phyloP scores from a whole-genome alignment of 2,329 filamentous ascomycete genomes.

The Trichoderma gracile region DNA sequence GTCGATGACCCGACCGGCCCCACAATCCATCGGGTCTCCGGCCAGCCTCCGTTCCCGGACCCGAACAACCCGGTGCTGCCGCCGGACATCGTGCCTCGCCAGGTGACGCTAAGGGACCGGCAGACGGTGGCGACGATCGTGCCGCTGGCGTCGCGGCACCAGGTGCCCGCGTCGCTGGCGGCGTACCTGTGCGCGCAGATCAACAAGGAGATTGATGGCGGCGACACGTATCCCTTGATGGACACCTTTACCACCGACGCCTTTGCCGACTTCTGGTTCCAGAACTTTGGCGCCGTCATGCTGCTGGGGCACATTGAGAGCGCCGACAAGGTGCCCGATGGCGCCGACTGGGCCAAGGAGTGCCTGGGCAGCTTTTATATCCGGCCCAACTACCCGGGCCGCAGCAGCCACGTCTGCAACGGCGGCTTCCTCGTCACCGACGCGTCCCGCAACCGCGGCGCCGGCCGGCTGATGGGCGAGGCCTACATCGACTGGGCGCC shows the following conservation, averaged over 20 bases:
- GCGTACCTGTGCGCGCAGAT: slow-evolving; percentile 80
- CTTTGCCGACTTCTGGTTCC: slow-evolving; percentile 86
- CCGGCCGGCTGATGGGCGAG: slow-evolving; percentile 74
- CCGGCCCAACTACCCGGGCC: slow-evolving; percentile 89
- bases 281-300: slow-evolving; percentile 87
- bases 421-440: slow-evolving; percentile 76
- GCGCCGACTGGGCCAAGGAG: slow-evolving; percentile 73
- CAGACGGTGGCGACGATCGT: slow-evolving; percentile 82
- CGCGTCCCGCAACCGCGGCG: slow-evolving; percentile 70
- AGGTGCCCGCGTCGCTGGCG: slow-evolving; percentile 74
- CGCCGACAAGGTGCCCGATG: slow-evolving; percentile 58
- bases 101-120: slow-evolving; percentile 80
- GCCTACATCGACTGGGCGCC: slow-evolving; percentile 76
- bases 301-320: slow-evolving; percentile 72
- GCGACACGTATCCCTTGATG: slow-evolving; percentile 89
- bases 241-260: slow-evolving; percentile 71
- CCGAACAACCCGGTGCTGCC: slow-evolving; percentile 65
- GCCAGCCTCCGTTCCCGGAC: slow-evolving; percentile 64
- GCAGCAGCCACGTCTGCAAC: slow-evolving; percentile 90
- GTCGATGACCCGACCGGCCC: slow-evolving; percentile 73
- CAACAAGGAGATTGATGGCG: slow-evolving; percentile 87
- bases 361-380: slow-evolving; percentile 92
- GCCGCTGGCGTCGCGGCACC: slow-evolving; percentile 73
- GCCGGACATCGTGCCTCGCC: slow-evolving; percentile 66
- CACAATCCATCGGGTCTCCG: slow-evolving; percentile 69